A percentile compares a stretch with the other conserved stretches of the same genome.
Conservation (phyloP, 2,329 filamentous ascomycete genomes). For the Pseudogymnoascus sp. region DNA sequence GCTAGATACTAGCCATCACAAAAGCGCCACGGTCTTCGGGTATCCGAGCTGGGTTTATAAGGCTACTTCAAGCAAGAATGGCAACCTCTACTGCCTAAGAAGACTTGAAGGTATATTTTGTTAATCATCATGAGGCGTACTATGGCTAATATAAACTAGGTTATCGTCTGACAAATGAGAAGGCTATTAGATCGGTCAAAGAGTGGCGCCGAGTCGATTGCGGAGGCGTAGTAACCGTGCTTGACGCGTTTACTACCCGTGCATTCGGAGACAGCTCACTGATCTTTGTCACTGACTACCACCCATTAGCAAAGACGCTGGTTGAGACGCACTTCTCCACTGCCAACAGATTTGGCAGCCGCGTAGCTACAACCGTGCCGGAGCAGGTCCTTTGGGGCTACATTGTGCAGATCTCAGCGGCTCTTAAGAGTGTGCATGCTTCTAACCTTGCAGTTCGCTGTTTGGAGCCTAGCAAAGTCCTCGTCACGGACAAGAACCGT, state of each 20-base stretch:
- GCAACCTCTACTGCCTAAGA: constrained; percentile 77
- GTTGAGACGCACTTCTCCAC: constrained; percentile 65
- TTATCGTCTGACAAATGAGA: constrained; percentile 80
- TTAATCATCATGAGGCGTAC: neutral
- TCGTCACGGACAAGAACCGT: constrained; percentile 83
- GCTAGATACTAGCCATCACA: constrained; percentile 72
- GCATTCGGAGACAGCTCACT: constrained; percentile 92
- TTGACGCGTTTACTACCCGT: constrained; percentile 88
- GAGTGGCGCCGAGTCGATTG: constrained; percentile 83
- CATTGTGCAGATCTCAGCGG: constrained; percentile 82
- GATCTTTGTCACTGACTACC: constrained; percentile 89
- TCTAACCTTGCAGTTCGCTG: constrained; percentile 76
- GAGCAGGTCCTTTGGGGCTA: constrained; percentile 86
- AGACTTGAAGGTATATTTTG: constrained; percentile 62
- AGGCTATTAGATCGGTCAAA: constrained; percentile 76
- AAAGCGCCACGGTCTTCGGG: constrained; percentile 71
- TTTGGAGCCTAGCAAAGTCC: constrained; percentile 79
- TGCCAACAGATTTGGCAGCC: constrained; percentile 30
- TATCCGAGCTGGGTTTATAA: constrained; percentile 95
- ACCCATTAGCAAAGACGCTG: constrained; percentile 82
- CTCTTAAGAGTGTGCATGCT: constrained; percentile 76
- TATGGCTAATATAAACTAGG: constrained; percentile 36
- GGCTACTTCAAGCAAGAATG: constrained; percentile 80
- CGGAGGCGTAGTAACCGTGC: constrained; percentile 73
- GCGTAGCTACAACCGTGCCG: constrained; percentile 37